Conservation (phyloP, 352 stramenopile genomes). For the Pythium biforme region DNA sequence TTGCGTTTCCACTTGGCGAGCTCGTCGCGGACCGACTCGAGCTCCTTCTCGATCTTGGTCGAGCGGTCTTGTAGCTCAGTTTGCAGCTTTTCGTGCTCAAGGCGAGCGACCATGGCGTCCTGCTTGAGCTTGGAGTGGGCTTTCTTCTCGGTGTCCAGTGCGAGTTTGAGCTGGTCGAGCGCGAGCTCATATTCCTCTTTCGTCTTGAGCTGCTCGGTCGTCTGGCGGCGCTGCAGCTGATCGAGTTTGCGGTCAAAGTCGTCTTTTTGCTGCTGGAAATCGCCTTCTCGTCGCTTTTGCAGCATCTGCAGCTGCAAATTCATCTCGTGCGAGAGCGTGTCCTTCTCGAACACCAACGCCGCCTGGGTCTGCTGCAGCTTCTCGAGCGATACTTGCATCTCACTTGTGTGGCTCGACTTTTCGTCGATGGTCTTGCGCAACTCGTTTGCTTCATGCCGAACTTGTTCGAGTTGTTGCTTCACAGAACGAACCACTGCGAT, state of each 20-base stretch:
- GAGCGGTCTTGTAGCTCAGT: constrained; percentile 55
- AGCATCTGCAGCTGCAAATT: constrained; percentile 47
- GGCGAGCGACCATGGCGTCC: constrained; percentile 16
- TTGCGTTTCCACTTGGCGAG: constrained; percentile 70
- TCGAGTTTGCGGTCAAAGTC: constrained; percentile 56
- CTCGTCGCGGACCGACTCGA: constrained; percentile 56
- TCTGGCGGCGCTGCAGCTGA: constrained; percentile 49
- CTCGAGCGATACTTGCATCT: constrained; percentile 30
- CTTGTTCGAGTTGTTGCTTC: constrained; percentile 27
- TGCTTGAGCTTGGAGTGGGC: constrained; percentile 30
- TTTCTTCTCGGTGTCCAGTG: constrained; percentile 27
- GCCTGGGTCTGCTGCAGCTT: constrained; percentile 51
- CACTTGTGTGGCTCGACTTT: constrained; percentile 27
- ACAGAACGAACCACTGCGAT: constrained; percentile 33
- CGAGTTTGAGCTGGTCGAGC: constrained; percentile 10
- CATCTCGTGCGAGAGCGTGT: constrained; percentile 60
- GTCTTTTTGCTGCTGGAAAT: constrained; percentile 47
- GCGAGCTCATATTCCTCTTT: constrained; percentile 56
- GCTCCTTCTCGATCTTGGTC: constrained; percentile 65
- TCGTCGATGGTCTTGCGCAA: constrained; percentile 20
- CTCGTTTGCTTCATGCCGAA: constrained; percentile 32
- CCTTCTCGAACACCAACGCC: constrained; percentile 67
- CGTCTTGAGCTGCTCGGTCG: constrained; percentile 46
- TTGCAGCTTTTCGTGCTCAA: constrained; percentile 33
- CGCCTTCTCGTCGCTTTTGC: constrained; percentile 52